These are phyloP conservation scores for Colletotrichum viniferum DNA, from an alignment of 2,329 filamentous ascomycete genomes.

Conservation along the genomic window DNA sequence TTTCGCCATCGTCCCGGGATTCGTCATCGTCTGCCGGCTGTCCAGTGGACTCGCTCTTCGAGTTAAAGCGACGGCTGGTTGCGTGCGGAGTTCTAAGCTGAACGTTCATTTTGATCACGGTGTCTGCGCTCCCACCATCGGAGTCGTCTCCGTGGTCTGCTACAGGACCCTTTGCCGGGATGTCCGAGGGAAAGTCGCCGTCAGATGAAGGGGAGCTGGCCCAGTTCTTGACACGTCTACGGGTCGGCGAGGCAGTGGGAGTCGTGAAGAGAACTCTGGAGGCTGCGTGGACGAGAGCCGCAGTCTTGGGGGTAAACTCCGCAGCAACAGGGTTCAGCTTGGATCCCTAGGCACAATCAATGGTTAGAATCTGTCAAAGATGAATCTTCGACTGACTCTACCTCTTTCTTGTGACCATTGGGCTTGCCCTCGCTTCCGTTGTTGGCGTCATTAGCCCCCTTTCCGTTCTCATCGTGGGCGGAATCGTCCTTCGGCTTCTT, in stretches of 20 bases:
- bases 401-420: slow-evolving; percentile 50
- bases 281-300: slow-evolving; percentile 10
- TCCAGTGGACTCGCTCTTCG: slow-evolving; percentile 11
- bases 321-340: slow-evolving; percentile 61
- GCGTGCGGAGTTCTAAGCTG: background rate
- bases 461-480: slow-evolving; percentile 10
- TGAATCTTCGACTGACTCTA: slow-evolving; percentile 40
- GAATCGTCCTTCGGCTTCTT: slow-evolving; percentile 35
- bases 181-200: background rate
- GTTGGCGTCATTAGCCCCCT: background rate
- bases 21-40: background rate
- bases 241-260: background rate
- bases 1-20: background rate
- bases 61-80: background rate
- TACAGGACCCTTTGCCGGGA: background rate
- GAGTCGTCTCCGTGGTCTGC: background rate
- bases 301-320: slow-evolving; percentile 55
- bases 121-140: background rate
- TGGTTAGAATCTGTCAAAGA: slow-evolving; percentile 43
- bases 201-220: slow-evolving; percentile 7
- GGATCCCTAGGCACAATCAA: slow-evolving; percentile 46
- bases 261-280: slow-evolving; percentile 7
- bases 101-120: slow-evolving; percentile 7
- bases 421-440: slow-evolving; percentile 29
- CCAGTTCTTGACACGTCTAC: background rate